phyloP scores from a whole-genome alignment of 805 yeast species.

The Candida chilensis region DNA sequence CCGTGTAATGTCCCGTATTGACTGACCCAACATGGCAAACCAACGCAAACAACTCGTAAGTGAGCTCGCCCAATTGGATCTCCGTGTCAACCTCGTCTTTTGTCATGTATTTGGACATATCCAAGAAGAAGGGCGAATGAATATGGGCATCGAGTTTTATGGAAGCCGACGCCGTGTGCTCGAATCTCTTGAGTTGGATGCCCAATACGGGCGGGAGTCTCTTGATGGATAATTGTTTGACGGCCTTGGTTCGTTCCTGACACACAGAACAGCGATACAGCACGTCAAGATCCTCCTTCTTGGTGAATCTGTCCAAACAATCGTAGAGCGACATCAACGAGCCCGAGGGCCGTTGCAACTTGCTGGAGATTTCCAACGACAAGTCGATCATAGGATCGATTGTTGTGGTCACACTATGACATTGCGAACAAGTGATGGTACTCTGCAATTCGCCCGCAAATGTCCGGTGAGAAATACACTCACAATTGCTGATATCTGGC shows the following conservation, averaged over 20 bases:
- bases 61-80: conserved; percentile 19
- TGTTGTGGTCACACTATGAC: conserved; percentile 57
- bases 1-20: conserved; percentile 91
- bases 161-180: conserved; percentile 45
- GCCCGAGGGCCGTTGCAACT: conserved; percentile 9
- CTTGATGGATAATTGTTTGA: conserved; percentile 60
- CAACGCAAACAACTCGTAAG: conserved; percentile 79
- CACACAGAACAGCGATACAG: conserved; percentile 67
- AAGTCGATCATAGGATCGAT: conserved; percentile 87
- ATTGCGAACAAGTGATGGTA: conserved; percentile 64
- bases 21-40: conserved; percentile 89
- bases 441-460: conserved; percentile 82
- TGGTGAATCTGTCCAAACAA: conserved; percentile 72
- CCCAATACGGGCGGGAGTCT: conserved; percentile 71
- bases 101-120: conserved; percentile 52
- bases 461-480: conserved; percentile 73
- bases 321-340: conserved; percentile 32
- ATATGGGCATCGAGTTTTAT: conserved; percentile 73
- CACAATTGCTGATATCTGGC: conserved; percentile 33
- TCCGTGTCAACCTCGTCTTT: conserved; percentile 4
- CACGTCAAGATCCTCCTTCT: conserved; percentile 67
- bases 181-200: conserved; percentile 77
- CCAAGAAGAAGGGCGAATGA: conserved; percentile 61
- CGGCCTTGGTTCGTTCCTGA: conserved; percentile 48
- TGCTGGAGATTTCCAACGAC: conserved; percentile 58